Conservation (phyloP, 768 basidiomycete genomes). For the Mycena leptocephala region DNA sequence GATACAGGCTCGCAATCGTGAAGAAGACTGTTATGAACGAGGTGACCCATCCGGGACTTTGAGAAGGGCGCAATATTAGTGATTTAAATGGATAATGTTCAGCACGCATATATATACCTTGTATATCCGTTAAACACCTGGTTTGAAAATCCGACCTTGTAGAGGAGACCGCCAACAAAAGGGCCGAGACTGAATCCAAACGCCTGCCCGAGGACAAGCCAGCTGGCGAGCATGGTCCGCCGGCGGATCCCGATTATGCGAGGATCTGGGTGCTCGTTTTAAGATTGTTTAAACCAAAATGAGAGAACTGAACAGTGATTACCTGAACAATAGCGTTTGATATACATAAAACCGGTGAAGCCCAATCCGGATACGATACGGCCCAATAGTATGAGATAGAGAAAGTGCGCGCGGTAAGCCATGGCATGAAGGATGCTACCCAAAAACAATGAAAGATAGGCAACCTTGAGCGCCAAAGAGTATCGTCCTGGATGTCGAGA, state of each 20-base stretch:
- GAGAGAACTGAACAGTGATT: too few species aligned
- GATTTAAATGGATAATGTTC: too few species aligned
- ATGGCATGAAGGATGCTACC: too few species aligned
- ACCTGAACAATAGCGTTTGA: too few species aligned
- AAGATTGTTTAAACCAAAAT: too few species aligned
- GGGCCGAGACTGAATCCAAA: slow-evolving; percentile 65
- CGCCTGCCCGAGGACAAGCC: slow-evolving; percentile 65
- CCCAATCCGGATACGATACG: too few species aligned
- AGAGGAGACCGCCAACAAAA: slow-evolving; percentile 64
- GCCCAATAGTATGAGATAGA: too few species aligned
- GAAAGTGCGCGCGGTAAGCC: too few species aligned
- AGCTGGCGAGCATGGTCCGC: slow-evolving; percentile 64
- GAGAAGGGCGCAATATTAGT: too few species aligned
- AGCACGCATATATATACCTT: background rate
- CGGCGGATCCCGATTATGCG: slow-evolving; percentile 58
- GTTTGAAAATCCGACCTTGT: slow-evolving; percentile 62
- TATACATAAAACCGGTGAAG: too few species aligned
- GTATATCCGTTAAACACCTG: slow-evolving; percentile 67
- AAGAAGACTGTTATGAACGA: slow-evolving; percentile 57
- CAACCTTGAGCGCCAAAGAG: slow-evolving; percentile 60
- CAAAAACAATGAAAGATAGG: too few species aligned
- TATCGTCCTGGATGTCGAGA: slow-evolving; percentile 59
- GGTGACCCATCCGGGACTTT: slow-evolving; percentile 67
- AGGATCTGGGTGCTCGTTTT: too few species aligned
- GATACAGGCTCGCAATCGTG: slow-evolving; percentile 49